These are phyloP conservation scores for Fraxinus sp. DNA, from an alignment of 305 asterid species.

Conservation along the genomic window DNA sequence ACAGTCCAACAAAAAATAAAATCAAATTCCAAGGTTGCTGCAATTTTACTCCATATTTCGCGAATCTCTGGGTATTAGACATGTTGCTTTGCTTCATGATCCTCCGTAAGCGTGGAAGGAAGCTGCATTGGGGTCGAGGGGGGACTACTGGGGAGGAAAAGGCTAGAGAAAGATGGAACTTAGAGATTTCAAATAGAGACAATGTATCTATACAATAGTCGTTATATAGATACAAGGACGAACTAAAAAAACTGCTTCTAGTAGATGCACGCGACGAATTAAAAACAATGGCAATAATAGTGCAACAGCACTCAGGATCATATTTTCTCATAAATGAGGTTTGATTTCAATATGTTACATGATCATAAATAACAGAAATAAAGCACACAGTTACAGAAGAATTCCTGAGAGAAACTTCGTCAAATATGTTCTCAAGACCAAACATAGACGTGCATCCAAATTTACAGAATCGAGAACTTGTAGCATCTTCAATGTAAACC, in stretches of 20 bases:
- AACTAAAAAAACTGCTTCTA: neutral
- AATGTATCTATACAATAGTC: neutral
- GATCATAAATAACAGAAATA: slow-evolving; percentile 24
- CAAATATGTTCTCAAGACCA: slow-evolving; percentile 33
- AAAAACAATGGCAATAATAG: neutral
- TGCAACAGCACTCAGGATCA: slow-evolving; percentile 6
- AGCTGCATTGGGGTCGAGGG: neutral
- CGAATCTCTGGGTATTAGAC: neutral
- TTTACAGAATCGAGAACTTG: slow-evolving; percentile 25
- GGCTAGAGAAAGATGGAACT: neutral
- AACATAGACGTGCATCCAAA: slow-evolving; percentile 27
- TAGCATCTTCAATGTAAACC: neutral
- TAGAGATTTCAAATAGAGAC: neutral
- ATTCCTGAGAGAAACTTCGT: slow-evolving; percentile 26
- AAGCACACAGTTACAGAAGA: slow-evolving; percentile 22
- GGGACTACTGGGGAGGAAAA: neutral
- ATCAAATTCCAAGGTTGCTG: neutral
- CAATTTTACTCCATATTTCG: neutral
- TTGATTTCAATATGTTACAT: slow-evolving; percentile 9
- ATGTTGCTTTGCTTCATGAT: neutral
- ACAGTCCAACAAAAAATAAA: neutral
- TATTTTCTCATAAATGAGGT: neutral
- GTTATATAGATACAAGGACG: neutral
- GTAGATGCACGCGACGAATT: neutral
- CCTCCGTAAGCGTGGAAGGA: neutral